A percentile compares a stretch with the other conserved stretches of the same genome.
phyloP scores from a whole-genome alignment of 352 stramenopile species.

The Phytophthora fragariaefolia region DNA sequence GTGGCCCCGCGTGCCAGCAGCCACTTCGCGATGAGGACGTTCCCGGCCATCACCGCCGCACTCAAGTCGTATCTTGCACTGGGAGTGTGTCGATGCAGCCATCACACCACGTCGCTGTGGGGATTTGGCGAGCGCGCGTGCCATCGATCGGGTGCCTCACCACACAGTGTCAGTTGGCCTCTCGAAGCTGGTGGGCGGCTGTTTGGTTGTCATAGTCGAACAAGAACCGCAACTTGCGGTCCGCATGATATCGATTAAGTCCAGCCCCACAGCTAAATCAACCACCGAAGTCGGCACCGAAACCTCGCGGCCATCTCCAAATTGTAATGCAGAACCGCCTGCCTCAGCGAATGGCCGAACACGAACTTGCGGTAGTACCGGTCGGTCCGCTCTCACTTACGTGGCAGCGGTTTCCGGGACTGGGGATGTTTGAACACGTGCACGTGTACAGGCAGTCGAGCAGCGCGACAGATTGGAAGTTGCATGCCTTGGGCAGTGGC shows the following conservation, averaged over 20 bases:
- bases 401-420: too few species aligned
- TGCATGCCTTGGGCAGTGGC: background rate
- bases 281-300: background rate
- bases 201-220: background rate
- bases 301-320: background rate
- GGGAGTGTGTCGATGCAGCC: background rate
- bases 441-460: background rate
- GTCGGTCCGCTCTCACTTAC: background rate
- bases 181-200: background rate
- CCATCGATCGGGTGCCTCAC: background rate
- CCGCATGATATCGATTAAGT: background rate
- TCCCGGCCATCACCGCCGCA: background rate
- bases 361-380: background rate
- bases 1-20: background rate
- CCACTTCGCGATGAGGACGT: slow-evolving; percentile 1
- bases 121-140: background rate
- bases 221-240: background rate
- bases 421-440: too few species aligned
- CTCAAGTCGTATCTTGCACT: background rate
- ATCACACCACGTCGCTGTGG: background rate
- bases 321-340: background rate
- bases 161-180: background rate
- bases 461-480: background rate
- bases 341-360: background rate
- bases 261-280: background rate